Evolutionary conservation across 2,329 filamentous ascomycete species (phyloP).

Genomic region (Sporothrix pseudoabietina): DNA sequence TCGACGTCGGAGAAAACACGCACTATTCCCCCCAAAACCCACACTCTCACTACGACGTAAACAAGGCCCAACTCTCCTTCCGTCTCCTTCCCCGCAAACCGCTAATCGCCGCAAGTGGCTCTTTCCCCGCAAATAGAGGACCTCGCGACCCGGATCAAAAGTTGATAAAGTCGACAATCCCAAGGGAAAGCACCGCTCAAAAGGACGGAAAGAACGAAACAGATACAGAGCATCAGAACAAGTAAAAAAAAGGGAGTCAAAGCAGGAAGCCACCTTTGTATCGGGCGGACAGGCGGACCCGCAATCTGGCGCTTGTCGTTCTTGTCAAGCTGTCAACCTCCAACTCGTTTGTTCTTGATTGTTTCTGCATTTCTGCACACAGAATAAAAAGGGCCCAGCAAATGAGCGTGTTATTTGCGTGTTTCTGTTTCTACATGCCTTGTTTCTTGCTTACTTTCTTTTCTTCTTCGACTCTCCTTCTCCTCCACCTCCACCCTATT

Average conservation of each 20-base stretch:
- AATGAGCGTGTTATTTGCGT: background rate
- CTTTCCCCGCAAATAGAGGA: background rate
- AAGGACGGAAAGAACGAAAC: background rate
- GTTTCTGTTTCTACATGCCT: background rate
- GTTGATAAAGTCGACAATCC: background rate
- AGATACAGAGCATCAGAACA: background rate
- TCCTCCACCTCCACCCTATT: background rate
- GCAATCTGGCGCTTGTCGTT: background rate
- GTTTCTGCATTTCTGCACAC: background rate
- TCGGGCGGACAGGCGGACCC: conserved; percentile 14
- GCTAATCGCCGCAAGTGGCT: background rate
- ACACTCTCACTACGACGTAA: too few species aligned
- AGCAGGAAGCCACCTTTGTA: background rate
- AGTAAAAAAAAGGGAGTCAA: background rate
- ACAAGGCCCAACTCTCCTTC: background rate
- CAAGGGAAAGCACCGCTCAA: background rate
- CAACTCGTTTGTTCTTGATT: background rate
- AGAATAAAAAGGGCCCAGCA: background rate
- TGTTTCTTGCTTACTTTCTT: background rate
- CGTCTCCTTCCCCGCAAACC: background rate
- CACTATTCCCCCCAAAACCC: conserved; percentile 2
- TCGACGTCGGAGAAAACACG: background rate
- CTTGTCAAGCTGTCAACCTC: background rate
- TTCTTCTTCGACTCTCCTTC: background rate
- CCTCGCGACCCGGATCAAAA: background rate